Evolutionary conservation across 768 basidiomycete genomes (phyloP).

Genomic region (Baorangia bicolor): DNA sequence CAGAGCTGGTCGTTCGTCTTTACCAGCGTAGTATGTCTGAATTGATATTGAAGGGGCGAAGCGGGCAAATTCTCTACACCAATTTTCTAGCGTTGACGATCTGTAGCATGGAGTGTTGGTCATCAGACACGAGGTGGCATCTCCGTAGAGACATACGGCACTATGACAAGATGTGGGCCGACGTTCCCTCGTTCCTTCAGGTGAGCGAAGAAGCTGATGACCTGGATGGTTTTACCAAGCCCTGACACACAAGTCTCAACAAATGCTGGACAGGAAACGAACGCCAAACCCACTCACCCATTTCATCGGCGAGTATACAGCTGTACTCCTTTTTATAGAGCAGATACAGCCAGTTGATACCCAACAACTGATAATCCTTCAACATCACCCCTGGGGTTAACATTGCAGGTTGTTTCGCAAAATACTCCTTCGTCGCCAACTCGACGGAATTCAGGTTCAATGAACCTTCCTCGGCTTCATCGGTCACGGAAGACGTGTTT

Average conservation of each 20-base stretch:
- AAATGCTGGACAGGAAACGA: background rate
- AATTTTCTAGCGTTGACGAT: conserved; percentile 96
- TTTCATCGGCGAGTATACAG: conserved; percentile 98
- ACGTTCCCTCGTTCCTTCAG: conserved; percentile 74
- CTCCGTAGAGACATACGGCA: conserved; percentile 66
- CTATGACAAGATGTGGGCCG: conserved; percentile 92
- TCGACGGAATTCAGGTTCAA: conserved; percentile 53
- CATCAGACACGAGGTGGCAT: background rate
- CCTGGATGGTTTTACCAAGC: conserved; percentile 97
- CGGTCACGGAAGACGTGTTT: conserved; percentile 20
- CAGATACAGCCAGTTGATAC: conserved; percentile 96
- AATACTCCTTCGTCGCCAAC: conserved; percentile 55
- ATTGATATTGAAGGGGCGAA: conserved; percentile 87
- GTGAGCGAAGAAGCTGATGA: conserved; percentile 93
- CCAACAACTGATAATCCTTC: conserved; percentile 96
- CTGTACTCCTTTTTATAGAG: conserved; percentile 78
- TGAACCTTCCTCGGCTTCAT: conserved; percentile 59
- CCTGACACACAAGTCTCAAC: conserved; percentile 44
- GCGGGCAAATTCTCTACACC: conserved; percentile 93
- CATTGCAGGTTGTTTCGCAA: conserved; percentile 70
- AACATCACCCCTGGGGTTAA: conserved; percentile 68
- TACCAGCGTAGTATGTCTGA: conserved; percentile 91
- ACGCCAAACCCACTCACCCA: conserved; percentile 62
- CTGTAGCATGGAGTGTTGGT: conserved; percentile 38
- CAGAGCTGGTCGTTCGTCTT: conserved; percentile 76